Conservation (phyloP, 805 yeast genomes). For the Limtongia smithiae region DNA sequence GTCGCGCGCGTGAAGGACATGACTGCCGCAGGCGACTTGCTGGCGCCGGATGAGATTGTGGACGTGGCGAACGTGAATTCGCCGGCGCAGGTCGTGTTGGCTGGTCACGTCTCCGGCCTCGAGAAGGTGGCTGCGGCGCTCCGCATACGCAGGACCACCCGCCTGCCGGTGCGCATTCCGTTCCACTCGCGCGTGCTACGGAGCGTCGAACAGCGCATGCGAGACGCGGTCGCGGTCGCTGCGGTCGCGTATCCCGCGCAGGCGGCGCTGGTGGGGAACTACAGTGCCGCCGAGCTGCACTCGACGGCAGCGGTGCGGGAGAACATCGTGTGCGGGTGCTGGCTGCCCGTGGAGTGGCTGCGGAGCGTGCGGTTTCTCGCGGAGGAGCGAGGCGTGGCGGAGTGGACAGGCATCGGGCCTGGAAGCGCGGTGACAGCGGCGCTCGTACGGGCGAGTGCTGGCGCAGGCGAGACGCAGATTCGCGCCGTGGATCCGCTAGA, state of each 20-base stretch:
- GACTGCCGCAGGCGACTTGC: not conserved
- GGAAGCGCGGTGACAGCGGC: slow-evolving; percentile 20
- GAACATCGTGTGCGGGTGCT: slow-evolving; percentile 21
- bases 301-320: slow-evolving; percentile 7
- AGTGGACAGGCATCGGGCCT: slow-evolving; percentile 20
- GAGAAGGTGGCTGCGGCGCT: slow-evolving; percentile 2
- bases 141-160: slow-evolving; percentile 3
- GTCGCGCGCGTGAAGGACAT: not conserved
- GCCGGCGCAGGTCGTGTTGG: slow-evolving; percentile 21
- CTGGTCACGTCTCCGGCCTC: slow-evolving; percentile 18
- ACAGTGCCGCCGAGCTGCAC: slow-evolving; percentile 5
- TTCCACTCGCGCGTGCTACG: slow-evolving; percentile 20
- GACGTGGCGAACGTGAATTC: slow-evolving; percentile 25
- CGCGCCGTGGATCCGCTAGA: slow-evolving; percentile 1
- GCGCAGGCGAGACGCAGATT: not conserved
- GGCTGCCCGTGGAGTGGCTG: slow-evolving; percentile 24
- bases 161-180: slow-evolving; percentile 19
- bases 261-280: slow-evolving; percentile 7
- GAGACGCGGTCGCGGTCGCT: not conserved
- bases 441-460: slow-evolving; percentile 6
- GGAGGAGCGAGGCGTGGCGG: not conserved
- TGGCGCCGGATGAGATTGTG: not conserved
- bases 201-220: slow-evolving; percentile 13
- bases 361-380: slow-evolving; percentile 7
- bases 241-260: slow-evolving; percentile 1